These are phyloP conservation scores for Amanita rimosa DNA, from an alignment of 768 basidiomycete species.

Conservation along the genomic window DNA sequence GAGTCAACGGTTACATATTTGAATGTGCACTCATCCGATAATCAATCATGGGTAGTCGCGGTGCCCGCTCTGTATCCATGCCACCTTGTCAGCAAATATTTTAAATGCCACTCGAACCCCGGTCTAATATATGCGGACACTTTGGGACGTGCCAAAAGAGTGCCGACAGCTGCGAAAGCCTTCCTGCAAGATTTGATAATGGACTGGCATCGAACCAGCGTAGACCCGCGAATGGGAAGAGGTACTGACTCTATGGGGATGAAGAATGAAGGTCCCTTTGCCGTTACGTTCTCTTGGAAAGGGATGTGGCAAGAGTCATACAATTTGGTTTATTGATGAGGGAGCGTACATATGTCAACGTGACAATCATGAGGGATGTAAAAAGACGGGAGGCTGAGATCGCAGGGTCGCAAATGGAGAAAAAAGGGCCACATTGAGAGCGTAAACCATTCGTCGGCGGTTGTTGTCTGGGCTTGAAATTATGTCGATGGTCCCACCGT, in stretches of 20 bases:
- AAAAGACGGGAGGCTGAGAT: conserved; percentile 5
- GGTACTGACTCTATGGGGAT: neutral
- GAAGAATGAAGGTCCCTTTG: neutral
- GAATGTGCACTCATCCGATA: no score
- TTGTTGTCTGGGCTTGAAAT: neutral
- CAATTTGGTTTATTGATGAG: neutral
- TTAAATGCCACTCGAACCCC: no score
- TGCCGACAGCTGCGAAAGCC: neutral
- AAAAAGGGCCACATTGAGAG: neutral
- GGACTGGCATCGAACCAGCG: neutral
- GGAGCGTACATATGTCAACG: neutral
- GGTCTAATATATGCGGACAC: no score
- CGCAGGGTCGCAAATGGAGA: neutral
- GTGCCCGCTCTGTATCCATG: no score
- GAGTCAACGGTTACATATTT: no score
- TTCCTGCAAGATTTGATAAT: neutral
- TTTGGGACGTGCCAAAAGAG: no score
- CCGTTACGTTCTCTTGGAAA: neutral
- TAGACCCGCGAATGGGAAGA: neutral
- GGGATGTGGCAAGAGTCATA: neutral
- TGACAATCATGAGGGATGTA: neutral
- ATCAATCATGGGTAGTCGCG: no score
- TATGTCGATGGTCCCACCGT: neutral
- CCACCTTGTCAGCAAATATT: no score
- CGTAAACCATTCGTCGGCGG: neutral